Evolutionary conservation across 2,329 filamentous ascomycete genomes (phyloP).

Genomic region (Pyrenophora seminiperda): DNA sequence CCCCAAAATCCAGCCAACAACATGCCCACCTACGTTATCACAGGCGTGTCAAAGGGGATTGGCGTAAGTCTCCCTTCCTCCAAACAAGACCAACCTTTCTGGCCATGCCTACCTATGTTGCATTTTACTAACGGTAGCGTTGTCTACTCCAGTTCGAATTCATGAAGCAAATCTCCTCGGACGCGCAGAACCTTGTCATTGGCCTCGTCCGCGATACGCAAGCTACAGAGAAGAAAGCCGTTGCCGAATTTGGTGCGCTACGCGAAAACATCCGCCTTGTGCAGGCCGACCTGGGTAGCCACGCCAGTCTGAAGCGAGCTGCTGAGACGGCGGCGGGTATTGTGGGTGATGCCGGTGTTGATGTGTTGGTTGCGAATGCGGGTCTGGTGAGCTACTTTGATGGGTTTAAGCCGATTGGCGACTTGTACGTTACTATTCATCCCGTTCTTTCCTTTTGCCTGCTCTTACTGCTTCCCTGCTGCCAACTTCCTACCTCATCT

Average conservation of each 20-base stretch:
- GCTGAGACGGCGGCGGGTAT: conserved; percentile 44
- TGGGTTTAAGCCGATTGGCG: conserved; percentile 15
- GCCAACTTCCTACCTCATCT: no score
- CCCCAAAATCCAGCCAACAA: no score
- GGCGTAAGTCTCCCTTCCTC: conserved; percentile 25
- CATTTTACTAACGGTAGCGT: no score
- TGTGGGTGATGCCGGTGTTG: conserved; percentile 44
- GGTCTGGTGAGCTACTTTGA: conserved; percentile 28
- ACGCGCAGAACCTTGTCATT: conserved; percentile 39
- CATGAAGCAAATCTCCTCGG: conserved; percentile 34
- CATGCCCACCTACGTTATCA: conserved; percentile 44
- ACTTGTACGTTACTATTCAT: conserved; percentile 6
- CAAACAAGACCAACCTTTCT: neutral
- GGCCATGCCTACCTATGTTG: no score
- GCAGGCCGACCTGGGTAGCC: conserved; percentile 43
- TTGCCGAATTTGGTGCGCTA: neutral
- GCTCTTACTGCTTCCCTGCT: no score
- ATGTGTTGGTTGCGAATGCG: conserved; percentile 52
- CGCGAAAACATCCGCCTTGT: conserved; percentile 51
- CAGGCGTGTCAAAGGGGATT: conserved; percentile 42
- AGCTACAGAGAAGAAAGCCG: conserved; percentile 11
- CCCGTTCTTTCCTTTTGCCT: no score
- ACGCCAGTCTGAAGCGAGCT: conserved; percentile 37
- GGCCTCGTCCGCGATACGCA: conserved; percentile 41
- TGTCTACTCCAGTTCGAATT: conserved; percentile 39